Conservation (phyloP, 1,139 yeast genomes). For the Suhomyces atakaporum region DNA sequence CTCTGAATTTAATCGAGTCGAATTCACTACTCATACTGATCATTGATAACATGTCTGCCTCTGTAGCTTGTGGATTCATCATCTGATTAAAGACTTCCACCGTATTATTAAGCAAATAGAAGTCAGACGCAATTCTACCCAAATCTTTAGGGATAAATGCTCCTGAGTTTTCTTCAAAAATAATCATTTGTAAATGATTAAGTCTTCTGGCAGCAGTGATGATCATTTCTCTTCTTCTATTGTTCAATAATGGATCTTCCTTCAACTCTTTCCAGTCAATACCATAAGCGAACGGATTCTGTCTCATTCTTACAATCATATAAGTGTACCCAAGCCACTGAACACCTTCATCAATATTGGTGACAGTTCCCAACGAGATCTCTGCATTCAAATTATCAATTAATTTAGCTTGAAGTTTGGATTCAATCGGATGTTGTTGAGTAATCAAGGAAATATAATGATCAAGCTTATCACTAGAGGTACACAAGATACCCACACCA, state of each 20-base stretch:
- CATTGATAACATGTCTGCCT: conserved; percentile 88
- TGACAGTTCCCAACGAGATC: conserved; percentile 91
- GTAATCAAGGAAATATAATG: conserved; percentile 85
- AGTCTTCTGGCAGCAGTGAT: conserved; percentile 77
- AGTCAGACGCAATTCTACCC: conserved; percentile 94
- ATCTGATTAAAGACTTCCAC: conserved; percentile 87
- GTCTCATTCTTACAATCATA: conserved; percentile 89
- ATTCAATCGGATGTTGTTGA: conserved; percentile 96
- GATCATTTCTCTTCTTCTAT: conserved; percentile 73
- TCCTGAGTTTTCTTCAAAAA: conserved; percentile 83
- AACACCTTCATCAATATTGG: conserved; percentile 91
- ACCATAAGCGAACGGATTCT: conserved; percentile 93
- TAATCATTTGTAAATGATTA: conserved; percentile 87
- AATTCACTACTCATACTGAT: conserved; percentile 93
- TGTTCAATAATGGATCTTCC: conserved; percentile 79
- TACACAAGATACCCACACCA: conserved; percentile 91
- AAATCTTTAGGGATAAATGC: conserved; percentile 82
- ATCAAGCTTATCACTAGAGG: conserved; percentile 78
- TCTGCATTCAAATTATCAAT: conserved; percentile 96
- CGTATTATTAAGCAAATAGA: conserved; percentile 80
- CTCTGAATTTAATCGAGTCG: conserved; percentile 84
- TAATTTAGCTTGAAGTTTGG: conserved; percentile 71
- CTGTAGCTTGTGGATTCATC: conserved; percentile 83
- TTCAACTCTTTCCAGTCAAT: conserved; percentile 82
- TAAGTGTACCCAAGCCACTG: conserved; percentile 98